These are phyloP conservation scores for Penicillium frequentans DNA, from an alignment of 2,329 filamentous ascomycete species.

Conservation along the genomic window DNA sequence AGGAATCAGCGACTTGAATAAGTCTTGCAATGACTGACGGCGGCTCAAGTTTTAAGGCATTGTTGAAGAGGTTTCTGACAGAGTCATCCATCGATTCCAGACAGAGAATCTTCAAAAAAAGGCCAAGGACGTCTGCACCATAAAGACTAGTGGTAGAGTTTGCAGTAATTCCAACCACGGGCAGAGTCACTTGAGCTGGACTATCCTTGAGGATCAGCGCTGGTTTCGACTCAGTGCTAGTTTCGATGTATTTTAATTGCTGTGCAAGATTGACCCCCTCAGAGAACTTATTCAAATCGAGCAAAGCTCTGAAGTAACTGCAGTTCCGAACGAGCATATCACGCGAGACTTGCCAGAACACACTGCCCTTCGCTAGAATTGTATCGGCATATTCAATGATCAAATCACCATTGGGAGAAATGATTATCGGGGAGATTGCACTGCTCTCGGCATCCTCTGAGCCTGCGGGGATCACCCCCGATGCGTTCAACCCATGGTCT, in stretches of 20 bases:
- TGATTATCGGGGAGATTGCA: conserved; percentile 2
- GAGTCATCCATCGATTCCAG: conserved; percentile 26
- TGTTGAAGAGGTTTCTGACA: conserved; percentile 19
- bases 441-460: background rate
- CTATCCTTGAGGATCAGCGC: background rate
- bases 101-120: conserved; percentile 35
- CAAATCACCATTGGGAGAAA: conserved; percentile 35
- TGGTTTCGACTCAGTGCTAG: background rate
- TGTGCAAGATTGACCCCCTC: conserved; percentile 39
- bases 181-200: conserved; percentile 12
- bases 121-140: conserved; percentile 33
- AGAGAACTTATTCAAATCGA: conserved; percentile 44
- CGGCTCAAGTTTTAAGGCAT: conserved; percentile 28
- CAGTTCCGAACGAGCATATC: conserved; percentile 33
- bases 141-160: conserved; percentile 26
- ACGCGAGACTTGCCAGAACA: conserved; percentile 38
- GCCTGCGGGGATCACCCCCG: background rate
- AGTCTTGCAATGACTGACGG: conserved; percentile 32
- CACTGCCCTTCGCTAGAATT: conserved; percentile 5
- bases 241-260: conserved; percentile 22
- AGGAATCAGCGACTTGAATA: conserved; percentile 34
- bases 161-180: conserved; percentile 28
- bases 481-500: background rate
- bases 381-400: conserved; percentile 33
- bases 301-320: conserved; percentile 40